These are phyloP conservation scores for Phytopythium cucurbitacearum DNA, from an alignment of 352 stramenopile species.

Conservation along the genomic window DNA sequence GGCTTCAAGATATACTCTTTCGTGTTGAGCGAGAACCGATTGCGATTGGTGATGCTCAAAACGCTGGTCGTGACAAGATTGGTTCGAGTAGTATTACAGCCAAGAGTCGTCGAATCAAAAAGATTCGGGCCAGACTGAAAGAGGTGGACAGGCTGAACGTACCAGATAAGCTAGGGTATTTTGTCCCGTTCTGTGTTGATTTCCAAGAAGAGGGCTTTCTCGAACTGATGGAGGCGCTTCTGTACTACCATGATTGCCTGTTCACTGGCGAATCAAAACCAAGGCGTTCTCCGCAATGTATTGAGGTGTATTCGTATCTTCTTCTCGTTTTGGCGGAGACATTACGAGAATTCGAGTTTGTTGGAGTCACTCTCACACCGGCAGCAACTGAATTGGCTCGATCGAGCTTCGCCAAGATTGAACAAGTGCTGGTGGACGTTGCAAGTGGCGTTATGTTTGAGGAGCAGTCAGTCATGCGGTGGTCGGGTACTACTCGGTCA, in stretches of 20 bases:
- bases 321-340: constrained; percentile 26
- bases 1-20: constrained; percentile 48
- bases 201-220: constrained; percentile 45
- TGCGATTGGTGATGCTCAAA: background rate
- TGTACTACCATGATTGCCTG: too few relatives aligned
- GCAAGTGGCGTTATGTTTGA: background rate
- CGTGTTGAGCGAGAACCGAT: constrained; percentile 25
- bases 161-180: constrained; percentile 43
- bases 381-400: too few relatives aligned
- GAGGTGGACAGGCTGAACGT: constrained; percentile 26
- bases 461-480: too few relatives aligned
- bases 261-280: too few relatives aligned
- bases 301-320: constrained; percentile 8
- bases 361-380: constrained; percentile 15
- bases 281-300: too few relatives aligned
- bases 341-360: constrained; percentile 37
- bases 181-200: constrained; percentile 61
- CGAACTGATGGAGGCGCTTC: too few relatives aligned
- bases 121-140: constrained; percentile 43
- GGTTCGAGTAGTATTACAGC: background rate
- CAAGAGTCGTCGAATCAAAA: constrained; percentile 52
- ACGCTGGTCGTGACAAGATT: too few relatives aligned
- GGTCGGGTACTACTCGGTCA: too few relatives aligned
- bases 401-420: background rate
- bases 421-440: constrained; percentile 16